These are phyloP conservation scores for Bocquillonia castaneifolia DNA, from an alignment of 441 rosid genomes.

Conservation along the genomic window DNA sequence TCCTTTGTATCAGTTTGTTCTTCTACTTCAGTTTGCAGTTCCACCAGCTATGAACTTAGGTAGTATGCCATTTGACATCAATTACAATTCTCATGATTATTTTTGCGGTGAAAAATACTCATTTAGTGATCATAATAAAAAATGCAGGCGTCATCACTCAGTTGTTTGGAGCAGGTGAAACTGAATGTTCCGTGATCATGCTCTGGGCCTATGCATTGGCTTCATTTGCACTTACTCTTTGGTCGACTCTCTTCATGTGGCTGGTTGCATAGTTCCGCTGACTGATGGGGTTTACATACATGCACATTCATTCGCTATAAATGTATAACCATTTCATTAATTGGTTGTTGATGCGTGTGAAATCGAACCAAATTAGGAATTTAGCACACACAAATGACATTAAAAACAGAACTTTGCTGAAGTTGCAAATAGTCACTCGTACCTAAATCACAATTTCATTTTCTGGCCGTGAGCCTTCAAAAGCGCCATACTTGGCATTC, in stretches of 20 bases:
- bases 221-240: conserved; percentile 41
- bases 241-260: conserved; percentile 56
- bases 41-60: conserved; percentile 56
- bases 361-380: no score
- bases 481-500: not conserved
- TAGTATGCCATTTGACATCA: not conserved
- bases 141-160: conserved; percentile 47
- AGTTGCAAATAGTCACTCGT: no score
- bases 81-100: no score
- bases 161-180: conserved; percentile 47
- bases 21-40: conserved; percentile 50
- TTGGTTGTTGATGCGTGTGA: no score
- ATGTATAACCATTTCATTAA: no score
- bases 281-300: no score
- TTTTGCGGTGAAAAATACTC: not conserved
- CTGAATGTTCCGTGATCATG: conserved; percentile 52
- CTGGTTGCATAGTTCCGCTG: conserved; percentile 21
- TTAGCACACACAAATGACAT: no score
- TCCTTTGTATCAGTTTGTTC: conserved; percentile 45
- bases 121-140: not conserved
- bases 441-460: no score
- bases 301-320: no score
- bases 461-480: no score
- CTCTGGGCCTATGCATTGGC: conserved; percentile 49
- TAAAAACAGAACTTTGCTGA: no score